Percentiles rank a stretch among this genome's conserved stretches.
These are phyloP conservation scores for Glycyrrhiza uralensis DNA, from an alignment of 306 rosid genomes.

Conservation along the genomic window DNA sequence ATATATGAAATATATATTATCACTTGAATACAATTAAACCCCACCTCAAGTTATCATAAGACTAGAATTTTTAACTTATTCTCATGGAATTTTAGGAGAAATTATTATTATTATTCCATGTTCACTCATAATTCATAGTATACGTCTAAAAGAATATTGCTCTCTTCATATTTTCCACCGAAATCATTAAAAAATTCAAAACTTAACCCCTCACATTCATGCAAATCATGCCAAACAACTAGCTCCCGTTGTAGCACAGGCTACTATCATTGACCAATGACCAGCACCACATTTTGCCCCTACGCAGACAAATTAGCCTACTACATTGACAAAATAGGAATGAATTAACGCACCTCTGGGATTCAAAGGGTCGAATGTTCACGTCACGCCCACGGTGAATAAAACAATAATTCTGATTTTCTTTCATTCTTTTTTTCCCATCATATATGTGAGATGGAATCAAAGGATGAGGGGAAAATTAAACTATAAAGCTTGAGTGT, in stretches of 20 bases:
- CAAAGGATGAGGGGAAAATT: no score
- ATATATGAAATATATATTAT: neutral
- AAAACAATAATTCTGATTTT: no score
- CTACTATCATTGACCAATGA: neutral
- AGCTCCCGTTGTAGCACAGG: neutral
- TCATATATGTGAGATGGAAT: no score
- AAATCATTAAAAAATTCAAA: neutral
- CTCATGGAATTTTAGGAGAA: no score
- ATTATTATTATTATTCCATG: neutral
- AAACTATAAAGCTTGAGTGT: no score
- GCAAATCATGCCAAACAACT: neutral
- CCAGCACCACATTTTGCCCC: no score
- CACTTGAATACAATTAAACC: neutral
- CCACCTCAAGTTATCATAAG: neutral
- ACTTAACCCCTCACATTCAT: neutral
- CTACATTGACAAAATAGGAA: neutral
- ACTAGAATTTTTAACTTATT: neutral
- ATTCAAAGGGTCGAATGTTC: neutral
- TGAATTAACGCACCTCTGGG: neutral
- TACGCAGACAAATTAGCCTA: neutral
- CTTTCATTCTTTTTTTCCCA: no score
- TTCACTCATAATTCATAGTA: no score
- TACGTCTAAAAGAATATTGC: neutral
- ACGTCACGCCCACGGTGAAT: neutral
- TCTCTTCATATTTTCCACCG: neutral